phyloP scores from a whole-genome alignment of 2,329 filamentous ascomycete genomes.

The Cryphonectria parasitica region DNA sequence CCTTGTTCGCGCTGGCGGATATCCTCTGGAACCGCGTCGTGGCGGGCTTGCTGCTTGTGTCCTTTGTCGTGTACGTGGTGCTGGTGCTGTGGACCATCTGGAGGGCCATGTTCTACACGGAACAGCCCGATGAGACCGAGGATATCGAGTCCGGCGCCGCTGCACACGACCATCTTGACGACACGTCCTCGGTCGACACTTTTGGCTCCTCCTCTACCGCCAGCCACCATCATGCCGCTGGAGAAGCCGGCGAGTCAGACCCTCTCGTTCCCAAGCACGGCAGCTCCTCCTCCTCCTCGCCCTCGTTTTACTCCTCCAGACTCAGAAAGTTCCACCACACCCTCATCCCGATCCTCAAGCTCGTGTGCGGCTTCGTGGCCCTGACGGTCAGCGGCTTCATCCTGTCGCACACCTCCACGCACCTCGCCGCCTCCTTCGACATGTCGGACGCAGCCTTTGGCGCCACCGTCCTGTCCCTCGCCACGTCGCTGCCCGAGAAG shows the following conservation, averaged over 20 bases:
- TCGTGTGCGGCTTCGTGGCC: conserved; percentile 40
- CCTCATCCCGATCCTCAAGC: conserved; percentile 19
- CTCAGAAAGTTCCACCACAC: conserved; percentile 23
- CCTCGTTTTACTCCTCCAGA: background rate
- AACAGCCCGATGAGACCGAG: conserved; percentile 41
- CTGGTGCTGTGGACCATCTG: conserved; percentile 51
- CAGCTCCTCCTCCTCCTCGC: background rate
- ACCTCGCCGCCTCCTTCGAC: conserved; percentile 27
- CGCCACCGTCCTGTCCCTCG: conserved; percentile 33
- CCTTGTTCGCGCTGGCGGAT: conserved; percentile 41
- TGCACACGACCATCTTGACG: conserved; percentile 32
- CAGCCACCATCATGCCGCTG: conserved; percentile 3
- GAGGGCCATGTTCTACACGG: conserved; percentile 44
- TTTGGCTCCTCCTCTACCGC: conserved; percentile 48
- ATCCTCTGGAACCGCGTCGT: conserved; percentile 31
- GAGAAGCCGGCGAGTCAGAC: conserved; percentile 21
- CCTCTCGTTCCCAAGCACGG: conserved; percentile 19
- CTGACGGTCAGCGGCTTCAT: conserved; percentile 44
- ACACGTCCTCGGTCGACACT: conserved; percentile 40
- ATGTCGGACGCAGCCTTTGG: conserved; percentile 31
- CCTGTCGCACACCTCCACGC: conserved; percentile 25
- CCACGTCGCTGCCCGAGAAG: conserved; percentile 59
- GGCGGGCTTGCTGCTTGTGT: conserved; percentile 45
- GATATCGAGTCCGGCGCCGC: conserved; percentile 35
- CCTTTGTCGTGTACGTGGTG: conserved; percentile 49